These are phyloP conservation scores for Penicillium hesseltinei DNA, from an alignment of 2,329 filamentous ascomycete species.

Conservation along the genomic window DNA sequence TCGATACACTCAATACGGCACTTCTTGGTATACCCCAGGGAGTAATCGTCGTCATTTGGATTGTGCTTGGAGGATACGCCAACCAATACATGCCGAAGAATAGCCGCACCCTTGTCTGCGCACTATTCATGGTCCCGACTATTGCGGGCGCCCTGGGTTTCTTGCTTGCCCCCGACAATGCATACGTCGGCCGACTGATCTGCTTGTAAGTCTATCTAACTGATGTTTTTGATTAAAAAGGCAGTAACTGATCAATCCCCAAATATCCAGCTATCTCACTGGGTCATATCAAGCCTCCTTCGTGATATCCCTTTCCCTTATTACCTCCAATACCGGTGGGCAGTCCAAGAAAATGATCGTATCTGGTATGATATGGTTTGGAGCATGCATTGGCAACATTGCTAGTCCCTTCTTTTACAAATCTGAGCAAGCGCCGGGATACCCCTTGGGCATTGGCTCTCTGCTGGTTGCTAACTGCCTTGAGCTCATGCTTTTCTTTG, in stretches of 20 bases:
- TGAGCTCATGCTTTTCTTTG: neutral
- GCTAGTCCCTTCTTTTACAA: conserved; percentile 17
- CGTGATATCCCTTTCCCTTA: conserved; percentile 31
- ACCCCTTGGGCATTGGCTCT: conserved; percentile 7
- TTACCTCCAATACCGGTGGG: conserved; percentile 29
- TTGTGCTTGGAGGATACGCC: conserved; percentile 14
- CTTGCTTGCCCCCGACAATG: conserved; percentile 34
- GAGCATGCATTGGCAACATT: conserved; percentile 29
- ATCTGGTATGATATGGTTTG: conserved; percentile 27
- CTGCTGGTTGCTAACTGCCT: neutral
- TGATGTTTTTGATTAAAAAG: conserved; percentile 40
- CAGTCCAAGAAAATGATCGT: conserved; percentile 31
- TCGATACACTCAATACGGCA: conserved; percentile 20
- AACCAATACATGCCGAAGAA: neutral
- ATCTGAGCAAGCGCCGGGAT: conserved; percentile 18
- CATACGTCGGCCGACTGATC: conserved; percentile 11
- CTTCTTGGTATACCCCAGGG: conserved; percentile 31
- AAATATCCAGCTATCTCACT: neutral
- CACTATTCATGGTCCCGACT: neutral
- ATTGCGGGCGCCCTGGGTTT: neutral
- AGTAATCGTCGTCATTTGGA: conserved; percentile 25
- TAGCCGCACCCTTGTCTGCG: neutral
- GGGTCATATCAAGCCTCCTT: conserved; percentile 34
- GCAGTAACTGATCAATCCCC: neutral
- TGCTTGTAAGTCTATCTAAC: conserved; percentile 30